Evolutionary conservation across 345 rosid species (phyloP).

Genomic region (Garcia nutans): DNA sequence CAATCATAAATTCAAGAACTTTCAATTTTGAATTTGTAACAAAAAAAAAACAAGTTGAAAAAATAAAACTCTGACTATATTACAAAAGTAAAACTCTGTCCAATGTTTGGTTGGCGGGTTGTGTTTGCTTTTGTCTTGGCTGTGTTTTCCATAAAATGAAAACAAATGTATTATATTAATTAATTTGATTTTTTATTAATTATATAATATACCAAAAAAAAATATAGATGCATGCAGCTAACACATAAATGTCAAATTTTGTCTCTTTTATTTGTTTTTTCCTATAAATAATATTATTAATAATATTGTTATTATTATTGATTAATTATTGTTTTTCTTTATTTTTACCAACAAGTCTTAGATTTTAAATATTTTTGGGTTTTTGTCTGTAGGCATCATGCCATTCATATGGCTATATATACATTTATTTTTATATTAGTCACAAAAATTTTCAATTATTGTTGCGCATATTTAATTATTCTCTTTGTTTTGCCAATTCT

Average conservation of each 20-base stretch:
- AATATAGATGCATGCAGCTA: conserved; percentile 35
- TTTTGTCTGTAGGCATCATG: conserved; percentile 31
- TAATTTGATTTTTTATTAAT: conserved; percentile 13
- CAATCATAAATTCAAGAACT: conserved; percentile 9
- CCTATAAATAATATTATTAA: too few species aligned
- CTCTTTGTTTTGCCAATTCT: not conserved
- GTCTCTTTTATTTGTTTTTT: conserved; percentile 22
- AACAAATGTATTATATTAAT: conserved; percentile 19
- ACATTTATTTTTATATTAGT: not conserved
- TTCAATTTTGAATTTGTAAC: conserved; percentile 11
- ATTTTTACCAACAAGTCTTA: not conserved
- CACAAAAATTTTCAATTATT: not conserved
- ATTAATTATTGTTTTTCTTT: too few species aligned
- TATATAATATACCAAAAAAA: conserved; percentile 21
- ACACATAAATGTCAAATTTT: conserved; percentile 16
- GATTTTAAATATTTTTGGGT: not conserved
- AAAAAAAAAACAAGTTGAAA: not conserved
- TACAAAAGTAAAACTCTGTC: conserved; percentile 32
- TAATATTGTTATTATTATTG: too few species aligned
- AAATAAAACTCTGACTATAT: conserved; percentile 1
- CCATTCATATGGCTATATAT: conserved; percentile 15
- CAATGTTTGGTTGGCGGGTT: conserved; percentile 25
- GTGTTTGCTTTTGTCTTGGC: conserved; percentile 13
- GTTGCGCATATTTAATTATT: not conserved
- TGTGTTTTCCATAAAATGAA: conserved; percentile 19